These are phyloP conservation scores for Capronia americana DNA, from an alignment of 2,329 filamentous ascomycete genomes.

Conservation along the genomic window DNA sequence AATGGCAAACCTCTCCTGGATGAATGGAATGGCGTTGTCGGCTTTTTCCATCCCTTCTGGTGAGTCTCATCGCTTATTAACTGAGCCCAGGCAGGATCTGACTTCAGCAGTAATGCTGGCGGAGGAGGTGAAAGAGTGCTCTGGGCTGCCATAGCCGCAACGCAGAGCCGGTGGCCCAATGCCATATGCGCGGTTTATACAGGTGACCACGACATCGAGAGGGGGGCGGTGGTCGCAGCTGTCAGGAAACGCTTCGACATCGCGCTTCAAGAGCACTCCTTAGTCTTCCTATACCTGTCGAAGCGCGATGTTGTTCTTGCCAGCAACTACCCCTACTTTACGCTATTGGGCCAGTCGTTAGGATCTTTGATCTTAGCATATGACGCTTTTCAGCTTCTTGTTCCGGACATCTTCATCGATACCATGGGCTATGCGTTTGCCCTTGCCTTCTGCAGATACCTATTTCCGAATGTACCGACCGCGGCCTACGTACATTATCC, in stretches of 20 bases:
- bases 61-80: slow-evolving; percentile 51
- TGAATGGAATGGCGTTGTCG: slow-evolving; percentile 83
- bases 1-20: slow-evolving; percentile 55
- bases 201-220: slow-evolving; percentile 87
- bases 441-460: slow-evolving; percentile 77
- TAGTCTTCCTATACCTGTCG: slow-evolving; percentile 89
- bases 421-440: slow-evolving; percentile 98
- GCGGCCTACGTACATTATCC: slow-evolving; percentile 97
- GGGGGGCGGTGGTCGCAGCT: slow-evolving; percentile 75
- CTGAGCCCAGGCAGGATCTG: slow-evolving; percentile 2
- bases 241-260: slow-evolving; percentile 93
- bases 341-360: slow-evolving; percentile 88
- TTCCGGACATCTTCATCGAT: slow-evolving; percentile 93
- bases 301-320: slow-evolving; percentile 85
- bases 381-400: slow-evolving; percentile 89
- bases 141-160: slow-evolving; percentile 92
- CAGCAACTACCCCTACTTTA: slow-evolving; percentile 89
- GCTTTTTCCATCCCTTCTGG: slow-evolving; percentile 99
- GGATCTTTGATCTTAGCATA: slow-evolving; percentile 87
- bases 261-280: slow-evolving; percentile 77
- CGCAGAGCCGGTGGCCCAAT: slow-evolving; percentile 84
- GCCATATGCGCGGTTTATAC: slow-evolving; percentile 94
- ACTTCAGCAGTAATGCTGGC: slow-evolving; percentile 76
- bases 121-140: slow-evolving; percentile 94
- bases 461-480: slow-evolving; percentile 82